These are phyloP conservation scores for Phialophora macrospora DNA, from an alignment of 2,329 filamentous ascomycete genomes.

Conservation along the genomic window DNA sequence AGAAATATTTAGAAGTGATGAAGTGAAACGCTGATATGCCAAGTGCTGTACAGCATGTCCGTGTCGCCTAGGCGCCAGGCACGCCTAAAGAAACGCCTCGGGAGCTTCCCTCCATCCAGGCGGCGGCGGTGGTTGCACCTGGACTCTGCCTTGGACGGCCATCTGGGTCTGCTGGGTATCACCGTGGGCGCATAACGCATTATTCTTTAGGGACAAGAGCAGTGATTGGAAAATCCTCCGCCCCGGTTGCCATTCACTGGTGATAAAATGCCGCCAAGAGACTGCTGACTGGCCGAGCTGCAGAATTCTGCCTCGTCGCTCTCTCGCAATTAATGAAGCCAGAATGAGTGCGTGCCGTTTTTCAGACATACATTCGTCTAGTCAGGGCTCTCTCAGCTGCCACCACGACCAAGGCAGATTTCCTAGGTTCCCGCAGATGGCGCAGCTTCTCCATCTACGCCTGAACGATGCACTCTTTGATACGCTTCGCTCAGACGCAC, in stretches of 20 bases:
- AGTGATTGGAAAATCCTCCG: background rate
- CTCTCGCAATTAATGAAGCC: background rate
- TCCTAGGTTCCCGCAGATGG: background rate
- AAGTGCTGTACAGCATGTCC: no score
- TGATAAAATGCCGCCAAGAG: background rate
- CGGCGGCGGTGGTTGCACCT: background rate
- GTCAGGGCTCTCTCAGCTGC: background rate
- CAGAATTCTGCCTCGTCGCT: constrained; percentile 15
- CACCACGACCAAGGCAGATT: constrained; percentile 6
- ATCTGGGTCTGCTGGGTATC: background rate
- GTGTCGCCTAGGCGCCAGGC: background rate
- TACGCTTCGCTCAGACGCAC: constrained; percentile 87
- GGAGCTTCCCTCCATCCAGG: background rate
- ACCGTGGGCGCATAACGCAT: background rate
- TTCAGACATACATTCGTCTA: background rate
- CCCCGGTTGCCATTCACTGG: background rate
- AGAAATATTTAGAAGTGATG: background rate
- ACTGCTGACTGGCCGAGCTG: background rate
- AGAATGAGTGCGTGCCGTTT: background rate
- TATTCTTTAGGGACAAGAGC: background rate
- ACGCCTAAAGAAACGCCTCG: background rate
- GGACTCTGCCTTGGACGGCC: background rate
- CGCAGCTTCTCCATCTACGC: background rate
- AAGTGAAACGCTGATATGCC: background rate
- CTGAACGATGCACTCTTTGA: constrained; percentile 71